Evolutionary conservation across 1,284 basidiomycete genomes (phyloP), one percentile per base, ranked within the genome.

Genomic region (Prillingera fragicola): DNA sequence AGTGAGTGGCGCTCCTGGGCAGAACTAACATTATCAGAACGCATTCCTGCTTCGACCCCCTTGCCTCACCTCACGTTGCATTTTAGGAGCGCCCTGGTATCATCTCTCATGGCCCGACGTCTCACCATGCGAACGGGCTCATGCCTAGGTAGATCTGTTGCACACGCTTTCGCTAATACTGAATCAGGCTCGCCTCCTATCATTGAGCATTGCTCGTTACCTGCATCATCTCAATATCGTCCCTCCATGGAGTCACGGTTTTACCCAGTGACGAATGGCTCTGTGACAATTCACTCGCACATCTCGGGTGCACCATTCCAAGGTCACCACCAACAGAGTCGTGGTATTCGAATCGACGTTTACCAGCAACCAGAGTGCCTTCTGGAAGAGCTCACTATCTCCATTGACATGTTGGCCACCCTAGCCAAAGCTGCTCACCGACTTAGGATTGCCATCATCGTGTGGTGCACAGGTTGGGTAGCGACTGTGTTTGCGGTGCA

Each of bases 211-310:
- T 29, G 78, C 72, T 39, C 59, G 74, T 1, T 58, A 80, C 8
- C 70, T 82, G 15, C 77, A 10, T 80, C 83, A 3, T 65, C 84
- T 7, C 70, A 87, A 8, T 69, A 76, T 23, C 80, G 83, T 47
- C 73, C 71, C 0, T 80, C 83, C 75, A 38, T 74, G 22, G 88
- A 92, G 70, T 76, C 77, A 0, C 83, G 87, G 51, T 87, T 83
- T 60, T 82, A 81, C 60, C 77, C 81, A 8, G 67, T 82, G 17
- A 25, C 25, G 0, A 18, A 25, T 8, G 13, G 19, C n/a, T 17
- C 73, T 0, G 69, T 82, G 15, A 73, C 80, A 12, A 70, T 90
- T 2, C 88, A 91, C 60, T 78, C 81, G 0, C 88, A 92, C 63
- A 64, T 75, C 2, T 71, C 74, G 5, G 48, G 48, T 3, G 84